phyloP scores from a whole-genome alignment of 1,139 yeast genomes.

The Candida sojae region DNA sequence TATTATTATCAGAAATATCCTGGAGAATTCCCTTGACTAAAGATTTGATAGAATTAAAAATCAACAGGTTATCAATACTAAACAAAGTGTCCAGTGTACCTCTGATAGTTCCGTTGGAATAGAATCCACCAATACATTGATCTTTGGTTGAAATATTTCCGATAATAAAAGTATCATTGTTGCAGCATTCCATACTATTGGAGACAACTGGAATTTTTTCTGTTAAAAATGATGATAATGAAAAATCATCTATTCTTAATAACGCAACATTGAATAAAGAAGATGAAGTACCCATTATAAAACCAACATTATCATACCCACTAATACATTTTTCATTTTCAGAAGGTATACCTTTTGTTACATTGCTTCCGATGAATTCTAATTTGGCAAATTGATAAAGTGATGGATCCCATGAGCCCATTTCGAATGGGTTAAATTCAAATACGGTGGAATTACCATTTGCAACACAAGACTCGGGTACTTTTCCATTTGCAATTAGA shows the following conservation, averaged over 20 bases:
- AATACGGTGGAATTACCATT: constrained; percentile 42
- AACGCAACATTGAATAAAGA: constrained; percentile 41
- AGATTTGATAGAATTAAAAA: constrained; percentile 23
- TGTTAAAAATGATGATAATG: constrained; percentile 5
- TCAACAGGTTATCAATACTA: constrained; percentile 37
- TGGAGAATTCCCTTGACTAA: constrained; percentile 25
- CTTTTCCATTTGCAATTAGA: constrained; percentile 39
- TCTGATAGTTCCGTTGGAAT: constrained; percentile 19
- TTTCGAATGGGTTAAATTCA: constrained; percentile 42
- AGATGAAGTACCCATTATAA: constrained; percentile 75
- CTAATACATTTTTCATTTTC: constrained; percentile 43
- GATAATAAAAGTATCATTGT: constrained; percentile 4
- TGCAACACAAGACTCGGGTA: constrained; percentile 33
- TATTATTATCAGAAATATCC: constrained; percentile 24
- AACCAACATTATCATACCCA: constrained; percentile 80
- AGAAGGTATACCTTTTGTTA: constrained; percentile 22
- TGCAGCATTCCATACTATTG: neutral
- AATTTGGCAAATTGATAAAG: constrained; percentile 30
- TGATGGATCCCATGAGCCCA: constrained; percentile 49
- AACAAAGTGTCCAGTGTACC: constrained; percentile 19
- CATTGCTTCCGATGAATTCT: constrained; percentile 37
- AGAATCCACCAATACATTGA: constrained; percentile 2
- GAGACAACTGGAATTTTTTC: constrained; percentile 1
- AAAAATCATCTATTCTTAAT: constrained; percentile 20
- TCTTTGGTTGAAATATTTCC: neutral